These are phyloP conservation scores for Ganoderma sinense DNA, from an alignment of 1,284 basidiomycete genomes.

Conservation along the genomic window DNA sequence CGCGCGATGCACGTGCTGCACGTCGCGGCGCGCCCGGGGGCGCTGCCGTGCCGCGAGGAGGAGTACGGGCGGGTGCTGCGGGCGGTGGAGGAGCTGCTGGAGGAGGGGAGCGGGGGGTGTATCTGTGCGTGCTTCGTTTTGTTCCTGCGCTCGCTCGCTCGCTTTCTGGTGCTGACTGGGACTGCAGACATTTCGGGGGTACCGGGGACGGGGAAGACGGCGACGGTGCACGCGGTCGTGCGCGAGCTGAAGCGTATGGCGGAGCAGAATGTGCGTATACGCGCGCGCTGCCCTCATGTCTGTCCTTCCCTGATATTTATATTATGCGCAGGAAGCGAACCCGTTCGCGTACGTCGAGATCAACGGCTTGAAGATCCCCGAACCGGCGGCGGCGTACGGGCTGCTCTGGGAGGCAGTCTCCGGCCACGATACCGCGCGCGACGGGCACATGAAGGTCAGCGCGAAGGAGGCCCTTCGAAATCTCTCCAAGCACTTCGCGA, in stretches of 20 bases:
- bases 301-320: constrained; percentile 44
- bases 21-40: constrained; percentile 92
- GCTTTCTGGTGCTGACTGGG: background rate
- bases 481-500: constrained; percentile 69
- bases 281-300: background rate
- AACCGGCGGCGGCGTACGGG: constrained; percentile 88
- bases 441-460: constrained; percentile 71
- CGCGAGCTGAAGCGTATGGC: constrained; percentile 90
- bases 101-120: constrained; percentile 94
- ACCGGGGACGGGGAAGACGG: constrained; percentile 98
- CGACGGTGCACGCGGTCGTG: constrained; percentile 93
- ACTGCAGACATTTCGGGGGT: constrained; percentile 92
- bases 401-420: constrained; percentile 91
- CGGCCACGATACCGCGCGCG: constrained; percentile 68
- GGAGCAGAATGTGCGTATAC: constrained; percentile 67
- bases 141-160: background rate
- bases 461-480: constrained; percentile 77
- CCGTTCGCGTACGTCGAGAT: constrained; percentile 98
- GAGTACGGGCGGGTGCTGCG: constrained; percentile 85
- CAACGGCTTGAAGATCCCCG: constrained; percentile 93
- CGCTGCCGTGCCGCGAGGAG: constrained; percentile 89
- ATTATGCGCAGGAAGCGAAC: constrained; percentile 74
- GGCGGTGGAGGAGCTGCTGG: constrained; percentile 86
- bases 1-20: constrained; percentile 91
- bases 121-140: constrained; percentile 73